Conservation (phyloP, 345 rosid species). For the Corchorus olitorius region DNA sequence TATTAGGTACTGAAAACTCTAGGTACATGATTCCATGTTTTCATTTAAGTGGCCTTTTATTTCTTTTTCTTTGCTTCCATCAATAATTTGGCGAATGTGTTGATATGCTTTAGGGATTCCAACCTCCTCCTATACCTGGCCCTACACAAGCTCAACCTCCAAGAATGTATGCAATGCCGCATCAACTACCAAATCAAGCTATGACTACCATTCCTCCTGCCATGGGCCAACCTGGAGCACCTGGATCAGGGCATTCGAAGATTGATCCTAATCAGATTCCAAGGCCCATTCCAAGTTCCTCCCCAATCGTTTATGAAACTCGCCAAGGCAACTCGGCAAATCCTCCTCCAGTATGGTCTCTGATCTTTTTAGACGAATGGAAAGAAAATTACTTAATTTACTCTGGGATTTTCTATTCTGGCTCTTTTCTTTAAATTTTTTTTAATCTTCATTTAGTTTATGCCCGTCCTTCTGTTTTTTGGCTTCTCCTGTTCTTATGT, state of each 20-base stretch:
- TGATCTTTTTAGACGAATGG: background rate
- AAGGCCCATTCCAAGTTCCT: conserved; percentile 79
- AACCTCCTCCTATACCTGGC: conserved; percentile 63
- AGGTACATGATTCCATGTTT: background rate
- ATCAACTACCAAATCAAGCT: conserved; percentile 76
- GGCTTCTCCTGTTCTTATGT: background rate
- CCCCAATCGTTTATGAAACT: conserved; percentile 71
- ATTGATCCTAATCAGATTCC: conserved; percentile 98
- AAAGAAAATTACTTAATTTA: background rate
- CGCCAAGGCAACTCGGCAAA: conserved; percentile 86
- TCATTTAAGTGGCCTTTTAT: background rate
- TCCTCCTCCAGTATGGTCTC: conserved; percentile 75
- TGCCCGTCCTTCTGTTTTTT: background rate
- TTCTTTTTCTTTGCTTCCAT: background rate
- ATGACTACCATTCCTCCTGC: conserved; percentile 80
- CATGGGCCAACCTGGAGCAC: conserved; percentile 74
- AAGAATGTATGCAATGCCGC: conserved; percentile 78
- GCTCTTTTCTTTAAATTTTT: background rate
- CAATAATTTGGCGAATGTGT: conserved; percentile 19
- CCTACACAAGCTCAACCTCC: conserved; percentile 66
- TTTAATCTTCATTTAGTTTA: background rate
- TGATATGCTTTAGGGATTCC: conserved; percentile 52
- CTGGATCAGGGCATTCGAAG: conserved; percentile 69
- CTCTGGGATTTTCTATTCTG: background rate
- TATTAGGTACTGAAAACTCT: background rate